Base-by-base conservation (phyloP, 2,329 filamentous ascomycete genomes). In the Leptodontidium sp. region DNA sequence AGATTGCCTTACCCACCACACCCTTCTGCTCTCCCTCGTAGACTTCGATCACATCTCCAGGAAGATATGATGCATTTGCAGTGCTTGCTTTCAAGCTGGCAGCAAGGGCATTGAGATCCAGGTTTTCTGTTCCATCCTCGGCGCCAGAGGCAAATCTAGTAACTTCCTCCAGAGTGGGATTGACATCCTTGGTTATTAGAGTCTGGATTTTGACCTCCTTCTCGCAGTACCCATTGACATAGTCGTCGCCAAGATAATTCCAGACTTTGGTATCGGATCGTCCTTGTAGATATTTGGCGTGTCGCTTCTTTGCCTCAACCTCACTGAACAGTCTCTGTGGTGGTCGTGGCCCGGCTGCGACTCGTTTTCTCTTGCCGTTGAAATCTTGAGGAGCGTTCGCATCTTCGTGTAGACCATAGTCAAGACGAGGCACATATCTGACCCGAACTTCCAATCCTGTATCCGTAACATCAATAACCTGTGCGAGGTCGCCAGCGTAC, bases 21-120 rank as follows among this genome's bases (percentile, higher is more conserved):
- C 96, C 96, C 77, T 92, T 93, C 78, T 99, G 96, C 82, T 99
- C 96, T 73, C 96, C 96, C 67, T 94, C 90, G 80, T 94, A 98
- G 53, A 99, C 93, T 80, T 98, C 95, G 26, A 99, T 94, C n/a
- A 94, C 90, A 79, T 99, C 96, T 43, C 97, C 97, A 2, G 94
- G 93, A 5, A 97, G 87, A 77, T 97, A 99, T 3, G 92, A 91
- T 43, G 94, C 91, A 70, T 92, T 91, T 9, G 90, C 89, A 69
- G 92, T 92, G 73, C 90, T 92, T 68, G 93, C 92, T 78, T 97
- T 97, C 65, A 98, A 84, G 73, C 93, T 97, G 61, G 94, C 92
- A 9, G 95, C 94, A 64, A 99, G 85, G 1, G 95, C 94, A 76
- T 94, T 92, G 53, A 99, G 86, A 81, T 99, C 96, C 45, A 99